Percentiles rank a stretch among this genome's conserved stretches.
Evolutionary conservation across 768 basidiomycete genomes (phyloP).

Genomic region (Coprinellus aureogranulatus): DNA sequence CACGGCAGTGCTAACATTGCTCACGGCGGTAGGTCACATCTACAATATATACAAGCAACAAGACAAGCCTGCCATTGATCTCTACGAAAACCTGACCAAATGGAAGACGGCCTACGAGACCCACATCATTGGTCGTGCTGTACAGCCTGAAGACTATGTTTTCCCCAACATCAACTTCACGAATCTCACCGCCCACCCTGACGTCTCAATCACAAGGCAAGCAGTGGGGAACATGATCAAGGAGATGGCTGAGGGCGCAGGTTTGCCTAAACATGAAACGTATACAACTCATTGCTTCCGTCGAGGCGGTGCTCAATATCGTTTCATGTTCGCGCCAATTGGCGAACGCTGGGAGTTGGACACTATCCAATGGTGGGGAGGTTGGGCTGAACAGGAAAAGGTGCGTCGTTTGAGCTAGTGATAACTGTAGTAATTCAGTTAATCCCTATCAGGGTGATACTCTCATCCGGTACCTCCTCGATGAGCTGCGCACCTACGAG

Average conservation of each 20-base stretch:
- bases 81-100: slow-evolving; percentile 17
- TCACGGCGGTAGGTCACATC: neutral
- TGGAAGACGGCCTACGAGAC: slow-evolving; percentile 16
- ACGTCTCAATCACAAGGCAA: neutral
- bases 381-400: slow-evolving; percentile 29
- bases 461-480: slow-evolving; percentile 25
- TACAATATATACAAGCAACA: neutral
- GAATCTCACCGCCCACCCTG: slow-evolving; percentile 6
- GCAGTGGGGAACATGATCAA: slow-evolving; percentile 25
- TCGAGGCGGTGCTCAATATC: slow-evolving; percentile 33
- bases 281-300: slow-evolving; percentile 33
- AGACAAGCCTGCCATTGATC: slow-evolving; percentile 15
- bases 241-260: slow-evolving; percentile 18
- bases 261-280: slow-evolving; percentile 7
- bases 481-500: slow-evolving; percentile 26
- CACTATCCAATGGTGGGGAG: slow-evolving; percentile 35
- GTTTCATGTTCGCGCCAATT: slow-evolving; percentile 33
- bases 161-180: slow-evolving; percentile 29
- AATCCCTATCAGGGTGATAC: slow-evolving; percentile 15
- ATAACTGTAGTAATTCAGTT: neutral
- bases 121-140: slow-evolving; percentile 12
- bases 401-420: slow-evolving; percentile 7
- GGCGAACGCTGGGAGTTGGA: slow-evolving; percentile 26
- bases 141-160: slow-evolving; percentile 26
- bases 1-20: neutral